Conservation (phyloP, 257 asterid genomes). For the Ajuga chamaepitys region DNA sequence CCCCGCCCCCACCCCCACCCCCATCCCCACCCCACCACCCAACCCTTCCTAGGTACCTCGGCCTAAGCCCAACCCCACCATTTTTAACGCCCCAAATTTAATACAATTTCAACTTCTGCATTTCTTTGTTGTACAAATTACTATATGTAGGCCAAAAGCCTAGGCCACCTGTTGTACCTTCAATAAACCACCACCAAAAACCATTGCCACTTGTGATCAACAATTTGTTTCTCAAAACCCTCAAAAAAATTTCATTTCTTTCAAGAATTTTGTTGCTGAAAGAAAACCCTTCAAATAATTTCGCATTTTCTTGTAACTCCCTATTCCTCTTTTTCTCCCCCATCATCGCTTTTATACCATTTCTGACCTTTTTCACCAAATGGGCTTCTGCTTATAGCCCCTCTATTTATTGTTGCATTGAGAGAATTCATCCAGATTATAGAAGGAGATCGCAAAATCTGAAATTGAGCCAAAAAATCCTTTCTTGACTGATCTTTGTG, state of each 20-base stretch:
- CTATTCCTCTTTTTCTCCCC: conserved; percentile 3
- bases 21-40: neutral
- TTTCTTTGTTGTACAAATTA: neutral
- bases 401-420: conserved; percentile 13
- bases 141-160: conserved; percentile 2
- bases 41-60: no score
- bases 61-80: neutral
- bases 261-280: conserved; percentile 27
- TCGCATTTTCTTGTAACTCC: conserved; percentile 1
- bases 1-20: no score
- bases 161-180: conserved; percentile 18
- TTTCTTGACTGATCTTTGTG: conserved; percentile 35
- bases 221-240: conserved; percentile 28
- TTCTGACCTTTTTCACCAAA: conserved; percentile 38
- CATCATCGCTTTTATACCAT: conserved; percentile 30
- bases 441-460: conserved; percentile 39
- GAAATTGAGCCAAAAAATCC: conserved; percentile 16
- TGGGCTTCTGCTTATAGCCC: conserved; percentile 32
- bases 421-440: conserved; percentile 30
- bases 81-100: conserved; percentile 23
- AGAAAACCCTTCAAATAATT: conserved; percentile 16
- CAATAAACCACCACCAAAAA: conserved; percentile 23
- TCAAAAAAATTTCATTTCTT: conserved; percentile 9
- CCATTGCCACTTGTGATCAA: conserved; percentile 36
- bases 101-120: conserved; percentile 5